These are phyloP conservation scores for Tympanopsis confertula DNA, from an alignment of 2,329 filamentous ascomycete species.

Conservation along the genomic window DNA sequence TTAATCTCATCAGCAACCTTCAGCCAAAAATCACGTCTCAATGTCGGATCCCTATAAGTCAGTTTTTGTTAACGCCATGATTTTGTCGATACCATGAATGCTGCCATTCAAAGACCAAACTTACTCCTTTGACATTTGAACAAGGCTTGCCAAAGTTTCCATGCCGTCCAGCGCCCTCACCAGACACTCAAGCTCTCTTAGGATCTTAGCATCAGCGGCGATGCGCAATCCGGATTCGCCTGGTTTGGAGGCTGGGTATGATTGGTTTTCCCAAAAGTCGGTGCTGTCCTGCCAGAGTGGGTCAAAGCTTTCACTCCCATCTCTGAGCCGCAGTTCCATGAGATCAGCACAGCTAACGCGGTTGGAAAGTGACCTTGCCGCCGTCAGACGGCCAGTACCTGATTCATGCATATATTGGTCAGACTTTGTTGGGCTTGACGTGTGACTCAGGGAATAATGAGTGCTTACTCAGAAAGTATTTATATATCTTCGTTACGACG, in stretches of 20 bases:
- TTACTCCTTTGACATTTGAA: constrained; percentile 38
- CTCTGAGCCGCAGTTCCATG: constrained; percentile 20
- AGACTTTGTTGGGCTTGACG: constrained; percentile 36
- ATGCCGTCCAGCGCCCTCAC: constrained; percentile 54
- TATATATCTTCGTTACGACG: constrained; percentile 63
- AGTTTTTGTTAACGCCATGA: constrained; percentile 17
- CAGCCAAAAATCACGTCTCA: constrained; percentile 37
- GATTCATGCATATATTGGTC: too few relatives aligned
- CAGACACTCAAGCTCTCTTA: constrained; percentile 58
- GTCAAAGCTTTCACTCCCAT: constrained; percentile 15
- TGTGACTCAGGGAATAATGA: constrained; percentile 12
- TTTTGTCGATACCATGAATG: constrained; percentile 13
- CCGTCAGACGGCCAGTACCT: constrained; percentile 26
- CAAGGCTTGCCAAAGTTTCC: constrained; percentile 51
- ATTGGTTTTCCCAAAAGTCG: neutral
- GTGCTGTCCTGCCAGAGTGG: constrained; percentile 7
- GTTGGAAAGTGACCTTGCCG: constrained; percentile 39
- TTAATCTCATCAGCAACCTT: constrained; percentile 42
- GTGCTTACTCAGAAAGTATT: constrained; percentile 63
- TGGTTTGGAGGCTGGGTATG: constrained; percentile 9
- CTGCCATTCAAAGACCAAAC: constrained; percentile 11
- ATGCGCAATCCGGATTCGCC: constrained; percentile 28
- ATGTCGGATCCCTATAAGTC: constrained; percentile 16
- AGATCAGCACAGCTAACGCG: constrained; percentile 30
- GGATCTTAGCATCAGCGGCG: constrained; percentile 43